Evolutionary conservation across 495 filamentous ascomycete species (phyloP).

Genomic region (Penicillium pancosmium): DNA sequence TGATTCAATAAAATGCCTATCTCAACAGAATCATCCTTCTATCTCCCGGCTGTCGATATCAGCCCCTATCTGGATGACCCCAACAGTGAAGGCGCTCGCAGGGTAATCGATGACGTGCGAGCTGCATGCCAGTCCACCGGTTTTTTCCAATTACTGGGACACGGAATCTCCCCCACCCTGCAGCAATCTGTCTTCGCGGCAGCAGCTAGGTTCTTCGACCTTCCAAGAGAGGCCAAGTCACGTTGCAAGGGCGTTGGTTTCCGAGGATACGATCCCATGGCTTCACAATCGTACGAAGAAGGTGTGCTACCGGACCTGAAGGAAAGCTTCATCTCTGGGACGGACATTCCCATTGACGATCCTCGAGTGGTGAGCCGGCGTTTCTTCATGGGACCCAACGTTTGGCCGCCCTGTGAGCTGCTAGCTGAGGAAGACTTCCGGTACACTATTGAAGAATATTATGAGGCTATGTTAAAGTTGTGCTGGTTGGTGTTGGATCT

Average conservation of each 20-base stretch:
- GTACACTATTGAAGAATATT: conserved; percentile 25
- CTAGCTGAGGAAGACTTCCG: conserved; percentile 18
- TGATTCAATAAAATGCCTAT: conserved; percentile 2
- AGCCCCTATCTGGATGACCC: conserved; percentile 34
- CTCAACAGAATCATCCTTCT: conserved; percentile 3
- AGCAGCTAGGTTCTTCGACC: conserved; percentile 34
- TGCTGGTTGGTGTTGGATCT: conserved; percentile 21
- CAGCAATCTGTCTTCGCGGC: conserved; percentile 31
- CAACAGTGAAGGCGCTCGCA: conserved; percentile 19
- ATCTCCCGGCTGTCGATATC: conserved; percentile 8
- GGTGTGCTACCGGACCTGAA: conserved; percentile 32
- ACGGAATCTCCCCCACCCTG: conserved; percentile 27
- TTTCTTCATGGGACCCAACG: conserved; percentile 31
- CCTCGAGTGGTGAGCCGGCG: conserved; percentile 24
- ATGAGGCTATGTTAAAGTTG: conserved; percentile 16
- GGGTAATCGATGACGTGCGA: conserved; percentile 26
- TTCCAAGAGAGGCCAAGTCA: conserved; percentile 32
- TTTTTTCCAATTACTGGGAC: conserved; percentile 41
- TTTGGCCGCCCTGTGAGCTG: conserved; percentile 27
- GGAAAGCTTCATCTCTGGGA: conserved; percentile 37
- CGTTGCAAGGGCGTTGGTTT: conserved; percentile 20
- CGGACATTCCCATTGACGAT: conserved; percentile 28
- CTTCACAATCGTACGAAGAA: conserved; percentile 27
- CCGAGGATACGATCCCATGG: conserved; percentile 36
- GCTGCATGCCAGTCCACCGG: conserved; percentile 35